Conservation (phyloP, 2,329 filamentous ascomycete genomes). For the Aspergillus tanneri region DNA sequence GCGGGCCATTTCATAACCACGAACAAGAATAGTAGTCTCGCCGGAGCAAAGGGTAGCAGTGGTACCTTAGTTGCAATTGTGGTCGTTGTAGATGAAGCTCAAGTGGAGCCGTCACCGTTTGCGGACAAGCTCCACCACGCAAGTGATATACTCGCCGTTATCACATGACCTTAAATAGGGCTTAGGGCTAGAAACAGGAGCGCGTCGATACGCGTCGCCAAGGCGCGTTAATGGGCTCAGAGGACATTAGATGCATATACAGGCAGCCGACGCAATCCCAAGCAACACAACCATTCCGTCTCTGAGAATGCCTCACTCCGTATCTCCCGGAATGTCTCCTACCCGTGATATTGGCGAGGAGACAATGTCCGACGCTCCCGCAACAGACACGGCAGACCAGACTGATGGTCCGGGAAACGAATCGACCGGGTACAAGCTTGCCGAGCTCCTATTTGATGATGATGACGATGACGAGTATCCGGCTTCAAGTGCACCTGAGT, state of each 20-base stretch:
- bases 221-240: constrained; percentile 22
- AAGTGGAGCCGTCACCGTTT: neutral
- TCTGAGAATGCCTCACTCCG: constrained; percentile 40
- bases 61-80: neutral
- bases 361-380: constrained; percentile 44
- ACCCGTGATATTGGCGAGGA: constrained; percentile 41
- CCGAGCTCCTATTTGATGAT: constrained; percentile 60
- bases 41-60: neutral
- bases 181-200: constrained; percentile 16
- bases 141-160: neutral
- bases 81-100: neutral
- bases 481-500: constrained; percentile 50
- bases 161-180: constrained; percentile 22
- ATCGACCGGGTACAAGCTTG: constrained; percentile 46
- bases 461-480: constrained; percentile 59
- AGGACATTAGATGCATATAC: neutral
- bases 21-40: too few species aligned
- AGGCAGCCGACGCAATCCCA: neutral
- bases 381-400: constrained; percentile 13
- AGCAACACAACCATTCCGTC: constrained; percentile 1
- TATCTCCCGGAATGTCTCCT: constrained; percentile 40
- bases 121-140: constrained; percentile 2
- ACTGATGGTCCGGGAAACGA: constrained; percentile 16
- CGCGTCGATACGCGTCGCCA: constrained; percentile 27
- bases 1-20: neutral